Base-by-base conservation (phyloP, 2,329 filamentous ascomycete genomes). In the Stagonosporopsis tanaceti region DNA sequence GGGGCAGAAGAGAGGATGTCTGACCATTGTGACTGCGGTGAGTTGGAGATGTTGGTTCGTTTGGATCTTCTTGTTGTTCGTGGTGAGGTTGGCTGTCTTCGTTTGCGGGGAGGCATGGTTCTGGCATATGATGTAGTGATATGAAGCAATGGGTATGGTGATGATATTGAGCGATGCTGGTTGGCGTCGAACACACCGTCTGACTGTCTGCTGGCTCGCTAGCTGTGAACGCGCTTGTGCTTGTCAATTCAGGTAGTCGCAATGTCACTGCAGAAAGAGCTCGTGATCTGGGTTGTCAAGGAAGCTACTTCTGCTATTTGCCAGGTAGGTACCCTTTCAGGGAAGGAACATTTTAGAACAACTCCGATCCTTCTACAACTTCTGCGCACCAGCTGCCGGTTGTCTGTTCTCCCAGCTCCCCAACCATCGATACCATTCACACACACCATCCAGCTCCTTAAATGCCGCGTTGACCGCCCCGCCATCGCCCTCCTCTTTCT, bases 341-440 rank as follows among this genome's bases (percentile, higher is more conserved):
- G 15, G 32, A n/a, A 34, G 14, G 32, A 2, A 4, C 32, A 34
- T 34, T 14, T 30, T 3, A 9, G 8, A 30, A 12, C 32, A 34
- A n/a, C 14, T 15, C 6, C 4, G 24, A 41, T 6, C 6, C 34
- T 39, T 32, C 17, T 30, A 37, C 15, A 28, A 2, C 47, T 32
- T 42, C 28, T 51, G n/a, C 27, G 35, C 28, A n/a, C 39, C 20
- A 14, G 17, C 12, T 4, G 25, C 48, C 6, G 44, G 48, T 5
- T 34, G 44, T 15, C 48, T 53, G 8, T 48, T 53, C 48, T 57
- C 39, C 88, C 89, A 91, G 70, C 88, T 90, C 4, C 89, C 89
- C 67, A 90, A 73, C 87, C 88, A 91, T 69, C 88, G 83, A 80
- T 84, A 89, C 44, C 78, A 81, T 74, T 85, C 79, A n/a, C 87